Percentiles rank a stretch among this genome's conserved stretches.
phyloP scores from a whole-genome alignment of 73 alveolate genomes.

The Blepharisma stoltei region DNA sequence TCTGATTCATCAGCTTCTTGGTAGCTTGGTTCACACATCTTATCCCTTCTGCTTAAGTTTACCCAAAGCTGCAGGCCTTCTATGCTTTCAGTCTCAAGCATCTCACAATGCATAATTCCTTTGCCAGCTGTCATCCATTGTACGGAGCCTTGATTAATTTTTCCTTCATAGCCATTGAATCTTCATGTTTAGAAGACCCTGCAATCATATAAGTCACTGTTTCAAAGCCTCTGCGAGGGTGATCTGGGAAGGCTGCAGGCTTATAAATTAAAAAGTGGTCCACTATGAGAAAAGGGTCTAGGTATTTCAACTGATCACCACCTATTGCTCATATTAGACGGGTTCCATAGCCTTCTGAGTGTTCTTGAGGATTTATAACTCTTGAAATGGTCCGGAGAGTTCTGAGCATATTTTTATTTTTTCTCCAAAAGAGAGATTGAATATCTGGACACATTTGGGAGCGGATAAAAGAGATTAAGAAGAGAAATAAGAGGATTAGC shows the following conservation, averaged over 20 bases:
- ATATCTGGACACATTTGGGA: not conserved
- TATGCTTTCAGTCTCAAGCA: slow-evolving; percentile 74
- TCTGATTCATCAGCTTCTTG: slow-evolving; percentile 50
- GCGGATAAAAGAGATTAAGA: too few species aligned
- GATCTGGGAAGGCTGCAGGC: slow-evolving; percentile 97
- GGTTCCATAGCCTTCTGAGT: slow-evolving; percentile 88
- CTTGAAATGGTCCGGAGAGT: not conserved
- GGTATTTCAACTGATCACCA: slow-evolving; percentile 34
- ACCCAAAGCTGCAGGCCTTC: slow-evolving; percentile 83
- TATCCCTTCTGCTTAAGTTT: slow-evolving; percentile 59
- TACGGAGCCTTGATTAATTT: slow-evolving; percentile 66
- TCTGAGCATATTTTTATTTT: not conserved
- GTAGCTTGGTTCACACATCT: slow-evolving; percentile 73
- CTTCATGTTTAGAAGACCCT: slow-evolving; percentile 84
- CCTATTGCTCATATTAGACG: slow-evolving; percentile 73
- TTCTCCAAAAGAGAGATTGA: not conserved
- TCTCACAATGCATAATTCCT: slow-evolving; percentile 92
- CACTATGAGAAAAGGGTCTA: slow-evolving; percentile 81
- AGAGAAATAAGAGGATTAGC: too few species aligned
- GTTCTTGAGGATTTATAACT: slow-evolving; percentile 41
- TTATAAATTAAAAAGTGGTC: slow-evolving; percentile 67
- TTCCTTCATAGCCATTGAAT: slow-evolving; percentile 61
- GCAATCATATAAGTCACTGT: slow-evolving; percentile 88
- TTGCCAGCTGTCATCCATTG: slow-evolving; percentile 98
- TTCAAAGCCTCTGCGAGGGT: slow-evolving; percentile 96